Base-by-base conservation (phyloP, 352 stramenopile genomes). In the Vaucheria bursata region DNA sequence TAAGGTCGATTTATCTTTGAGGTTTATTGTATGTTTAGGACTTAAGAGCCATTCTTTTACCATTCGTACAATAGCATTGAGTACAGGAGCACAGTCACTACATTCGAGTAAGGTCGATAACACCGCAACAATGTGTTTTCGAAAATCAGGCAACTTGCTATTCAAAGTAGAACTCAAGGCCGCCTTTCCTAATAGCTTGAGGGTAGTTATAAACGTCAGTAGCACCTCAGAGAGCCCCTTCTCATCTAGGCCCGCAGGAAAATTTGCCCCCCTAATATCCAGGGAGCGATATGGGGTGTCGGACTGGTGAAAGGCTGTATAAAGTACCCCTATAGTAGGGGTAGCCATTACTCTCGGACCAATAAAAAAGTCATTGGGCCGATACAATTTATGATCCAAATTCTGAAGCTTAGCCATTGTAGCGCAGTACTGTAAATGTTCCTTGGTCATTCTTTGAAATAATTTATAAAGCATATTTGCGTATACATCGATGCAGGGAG, bases 311-410 rank as follows among this genome's bases (percentile, higher is more conserved):
- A 72, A 38, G 2, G 76, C 76, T 6, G 71, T 45, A 39, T 70
- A 73, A 7, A 81, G 69, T 59, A 81, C 76, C 35, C 67, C 76
- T 53, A 81, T 81, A 33, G 38, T 81, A 0, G 76, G 72, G n/a
- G 76, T 81, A 7, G 76, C 70, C n/a, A 81, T 37, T 32, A 81
- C 45, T n/a, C n/a, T n/a, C n/a, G n/a, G n/a, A n/a, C n/a, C n/a
- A n/a, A n/a, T n/a, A n/a, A n/a, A n/a, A n/a, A n/a, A n/a, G n/a
- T n/a, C n/a, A n/a, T n/a, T n/a, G n/a, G n/a, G n/a, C n/a, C n/a
- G n/a, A n/a, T n/a, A n/a, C n/a, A n/a, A n/a, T 25, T 59, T 59
- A 25, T 59, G 45, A 25, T 25, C 45, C 12, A 12, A 18, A 25
- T 18, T 25, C 45, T 59, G 45, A 25, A 18, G 45, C 45, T 59